phyloP scores from a whole-genome alignment of 352 stramenopile species.

The Globisporangium okanoganense region DNA sequence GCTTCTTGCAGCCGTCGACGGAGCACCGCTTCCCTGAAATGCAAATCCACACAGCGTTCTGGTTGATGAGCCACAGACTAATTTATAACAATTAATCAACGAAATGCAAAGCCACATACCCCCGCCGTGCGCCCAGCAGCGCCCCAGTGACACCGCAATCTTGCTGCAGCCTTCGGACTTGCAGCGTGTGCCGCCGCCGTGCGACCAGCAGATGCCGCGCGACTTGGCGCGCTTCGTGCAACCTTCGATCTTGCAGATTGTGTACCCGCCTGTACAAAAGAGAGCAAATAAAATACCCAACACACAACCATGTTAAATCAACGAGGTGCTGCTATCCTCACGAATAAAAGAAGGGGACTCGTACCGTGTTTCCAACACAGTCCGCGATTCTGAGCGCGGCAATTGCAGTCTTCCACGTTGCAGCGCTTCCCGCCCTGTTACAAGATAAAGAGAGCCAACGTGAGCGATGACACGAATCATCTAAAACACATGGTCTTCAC shows the following conservation, averaged over 20 bases:
- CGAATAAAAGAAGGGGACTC: too few species aligned
- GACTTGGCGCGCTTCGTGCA: constrained; percentile 41
- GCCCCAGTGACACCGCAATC: constrained; percentile 50
- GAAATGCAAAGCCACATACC: constrained; percentile 1
- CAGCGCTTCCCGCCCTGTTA: constrained; percentile 36
- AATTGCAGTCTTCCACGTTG: constrained; percentile 33
- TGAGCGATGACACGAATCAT: too few species aligned
- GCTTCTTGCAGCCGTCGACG: constrained; percentile 30
- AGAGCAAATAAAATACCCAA: too few species aligned
- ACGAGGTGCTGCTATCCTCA: too few species aligned
- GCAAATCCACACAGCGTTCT: too few species aligned
- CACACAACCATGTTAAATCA: too few species aligned
- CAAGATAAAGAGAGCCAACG: too few species aligned
- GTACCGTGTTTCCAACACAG: constrained; percentile 36
- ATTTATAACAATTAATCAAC: too few species aligned
- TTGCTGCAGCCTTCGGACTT: constrained; percentile 42
- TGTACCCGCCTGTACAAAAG: constrained; percentile 32
- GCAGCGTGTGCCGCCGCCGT: constrained; percentile 35
- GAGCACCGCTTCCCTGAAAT: constrained; percentile 29
- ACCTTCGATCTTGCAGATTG: constrained; percentile 41
- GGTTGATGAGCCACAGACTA: too few species aligned
- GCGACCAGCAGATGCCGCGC: constrained; percentile 28
- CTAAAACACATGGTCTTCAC: too few species aligned
- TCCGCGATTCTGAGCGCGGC: constrained; percentile 33
- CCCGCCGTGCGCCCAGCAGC: constrained; percentile 52